These are phyloP conservation scores for Acer negundo DNA, from an alignment of 345 rosid genomes.

Conservation along the genomic window DNA sequence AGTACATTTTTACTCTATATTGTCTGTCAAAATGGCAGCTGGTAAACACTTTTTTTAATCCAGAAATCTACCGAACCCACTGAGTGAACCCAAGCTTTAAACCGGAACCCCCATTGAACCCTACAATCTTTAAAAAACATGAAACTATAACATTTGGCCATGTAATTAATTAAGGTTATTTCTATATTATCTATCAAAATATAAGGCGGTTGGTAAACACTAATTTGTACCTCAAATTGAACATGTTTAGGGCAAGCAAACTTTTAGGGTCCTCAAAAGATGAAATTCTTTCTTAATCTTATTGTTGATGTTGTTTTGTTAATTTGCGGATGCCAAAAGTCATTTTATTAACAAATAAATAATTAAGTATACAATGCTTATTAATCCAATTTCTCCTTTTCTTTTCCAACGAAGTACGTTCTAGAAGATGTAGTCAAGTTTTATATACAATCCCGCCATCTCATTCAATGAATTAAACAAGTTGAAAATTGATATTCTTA, in stretches of 20 bases:
- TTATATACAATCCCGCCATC: not conserved
- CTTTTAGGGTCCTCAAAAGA: not conserved
- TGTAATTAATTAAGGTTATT: too few relatives aligned
- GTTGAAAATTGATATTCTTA: not conserved
- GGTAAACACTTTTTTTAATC: not conserved
- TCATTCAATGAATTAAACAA: not conserved
- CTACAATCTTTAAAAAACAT: too few relatives aligned
- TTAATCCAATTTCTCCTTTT: not conserved
- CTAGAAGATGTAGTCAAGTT: slow-evolving; percentile 12
- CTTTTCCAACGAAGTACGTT: slow-evolving; percentile 3
- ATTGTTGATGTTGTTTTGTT: not conserved
- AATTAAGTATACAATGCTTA: not conserved
- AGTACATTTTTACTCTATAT: not conserved
- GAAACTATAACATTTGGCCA: too few relatives aligned
- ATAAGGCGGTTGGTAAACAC: too few relatives aligned
- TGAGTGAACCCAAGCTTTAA: too few relatives aligned
- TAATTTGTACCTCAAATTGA: too few relatives aligned
- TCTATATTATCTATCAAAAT: too few relatives aligned
- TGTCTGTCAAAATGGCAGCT: slow-evolving; percentile 3
- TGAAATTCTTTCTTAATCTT: not conserved
- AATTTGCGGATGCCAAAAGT: too few relatives aligned
- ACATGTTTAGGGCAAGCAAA: too few relatives aligned
- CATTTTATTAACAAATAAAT: not conserved
- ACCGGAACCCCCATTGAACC: too few relatives aligned
- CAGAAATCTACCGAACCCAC: too few relatives aligned